A percentile compares a stretch with the other conserved stretches of the same genome.
These are phyloP conservation scores for Aspergillus quadricinctus DNA, from an alignment of 2,329 filamentous ascomycete genomes.

Conservation along the genomic window DNA sequence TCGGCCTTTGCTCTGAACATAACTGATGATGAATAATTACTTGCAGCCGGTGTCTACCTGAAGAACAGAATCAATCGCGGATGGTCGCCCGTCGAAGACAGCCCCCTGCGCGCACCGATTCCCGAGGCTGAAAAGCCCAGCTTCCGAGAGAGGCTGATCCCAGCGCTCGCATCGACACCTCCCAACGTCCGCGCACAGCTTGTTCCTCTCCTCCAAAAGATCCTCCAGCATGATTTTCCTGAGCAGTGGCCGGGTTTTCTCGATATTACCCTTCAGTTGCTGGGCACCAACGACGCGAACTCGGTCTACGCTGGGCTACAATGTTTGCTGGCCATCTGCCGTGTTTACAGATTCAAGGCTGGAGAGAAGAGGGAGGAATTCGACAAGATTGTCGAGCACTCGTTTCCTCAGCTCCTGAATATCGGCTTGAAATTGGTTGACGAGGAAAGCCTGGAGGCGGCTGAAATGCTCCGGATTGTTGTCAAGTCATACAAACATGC, in stretches of 20 bases:
- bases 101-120: slow-evolving; percentile 68
- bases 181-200: slow-evolving; percentile 86
- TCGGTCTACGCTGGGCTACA: slow-evolving; percentile 92
- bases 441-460: slow-evolving; percentile 88
- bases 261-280: slow-evolving; percentile 82
- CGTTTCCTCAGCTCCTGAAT: slow-evolving; percentile 79
- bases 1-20: slow-evolving; percentile 9
- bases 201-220: slow-evolving; percentile 89
- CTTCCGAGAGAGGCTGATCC: slow-evolving; percentile 83
- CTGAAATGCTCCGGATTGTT: slow-evolving; percentile 92
- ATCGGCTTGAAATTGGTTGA: slow-evolving; percentile 87
- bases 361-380: slow-evolving; percentile 80
- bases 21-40: slow-evolving; percentile 6
- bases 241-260: slow-evolving; percentile 91
- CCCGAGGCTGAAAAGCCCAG: slow-evolving; percentile 83
- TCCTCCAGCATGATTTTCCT: slow-evolving; percentile 93
- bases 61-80: slow-evolving; percentile 95
- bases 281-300: slow-evolving; percentile 78
- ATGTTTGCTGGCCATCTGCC: slow-evolving; percentile 89
- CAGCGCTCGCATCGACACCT: slow-evolving; percentile 75
- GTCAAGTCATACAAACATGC: slow-evolving; percentile 98
- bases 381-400: slow-evolving; percentile 86
- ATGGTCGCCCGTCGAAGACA: slow-evolving; percentile 77
- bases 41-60: slow-evolving; percentile 85
- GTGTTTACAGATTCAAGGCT: slow-evolving; percentile 90